Evolutionary conservation across 2,329 filamentous ascomycete genomes (phyloP), one percentile per base, ranked within the genome.

Genomic region (Cladorrhinum sp.): DNA sequence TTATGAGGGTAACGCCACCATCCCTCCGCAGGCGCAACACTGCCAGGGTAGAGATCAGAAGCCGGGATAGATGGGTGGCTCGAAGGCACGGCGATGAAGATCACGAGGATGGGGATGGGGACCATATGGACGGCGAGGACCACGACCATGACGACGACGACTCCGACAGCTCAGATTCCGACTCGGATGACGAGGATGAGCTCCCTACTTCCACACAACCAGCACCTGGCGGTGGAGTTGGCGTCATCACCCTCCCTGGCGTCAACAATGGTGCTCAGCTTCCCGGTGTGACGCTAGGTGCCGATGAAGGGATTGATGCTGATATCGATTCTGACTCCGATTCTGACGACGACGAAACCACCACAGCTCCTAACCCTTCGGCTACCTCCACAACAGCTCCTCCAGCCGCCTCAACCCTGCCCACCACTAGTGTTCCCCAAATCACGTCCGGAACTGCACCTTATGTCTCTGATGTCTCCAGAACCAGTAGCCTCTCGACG

Each of bases 21-120:
- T 45, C 55, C 13, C 29, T 56, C 25, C 64, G 64, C 58, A 57
- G 63, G 55, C 61, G 61, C 41, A 66, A 64, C 54, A 56, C 62
- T 60, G 64, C 61, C 12, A 61, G 63, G 60, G 50, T 63, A 20
- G 49, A 66, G 53, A 65, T 65, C 59, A 62, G 59, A 16, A 59
- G 56, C 20, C 60, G 55, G 2, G 57, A 55, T 18, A 64, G 54
- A 23, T 50, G 61, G 13, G 48, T 63, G 23, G 59, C 60, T 22
- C 61, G 48, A 48, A 55, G 63, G 13, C 59, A 66, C 22, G 9
- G 58, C n/a, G 20, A 58, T 22, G 55, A 49, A 23, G 53, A 48
- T 6, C 22, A 49, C 2, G 53, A 56, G 3, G 41, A 45, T 4
- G 41, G 20, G 16, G 41, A 22, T 22, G 41, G 18, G 8, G 41